Evolutionary conservation across 305 asterid species (phyloP).

Genomic region (Rubia tinctorum): DNA sequence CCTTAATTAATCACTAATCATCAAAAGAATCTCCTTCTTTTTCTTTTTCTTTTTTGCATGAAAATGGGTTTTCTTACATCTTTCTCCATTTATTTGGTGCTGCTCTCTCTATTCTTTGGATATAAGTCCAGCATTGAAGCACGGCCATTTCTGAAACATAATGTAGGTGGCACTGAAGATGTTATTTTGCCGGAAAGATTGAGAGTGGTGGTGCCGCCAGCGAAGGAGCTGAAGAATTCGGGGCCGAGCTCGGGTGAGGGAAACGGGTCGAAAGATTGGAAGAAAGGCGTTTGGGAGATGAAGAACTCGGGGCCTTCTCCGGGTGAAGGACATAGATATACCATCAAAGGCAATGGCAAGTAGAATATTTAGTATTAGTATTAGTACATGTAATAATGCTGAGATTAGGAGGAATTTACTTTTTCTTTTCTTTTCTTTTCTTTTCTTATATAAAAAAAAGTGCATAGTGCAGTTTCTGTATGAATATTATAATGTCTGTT

Average conservation of each 20-base stretch:
- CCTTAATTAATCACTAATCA: background rate
- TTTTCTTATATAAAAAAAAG: no score
- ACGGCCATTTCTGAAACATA: constrained; percentile 17
- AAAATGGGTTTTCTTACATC: constrained; percentile 3
- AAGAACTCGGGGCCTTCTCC: constrained; percentile 48
- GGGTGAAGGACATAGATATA: constrained; percentile 40
- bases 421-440: no score
- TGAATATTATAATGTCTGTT: no score
- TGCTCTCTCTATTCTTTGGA: constrained; percentile 3
- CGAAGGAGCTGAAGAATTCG: constrained; percentile 10
- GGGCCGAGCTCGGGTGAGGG: constrained; percentile 28
- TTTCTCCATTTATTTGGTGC: background rate
- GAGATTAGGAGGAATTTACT: background rate
- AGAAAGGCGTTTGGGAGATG: background rate
- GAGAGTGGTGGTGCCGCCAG: background rate
- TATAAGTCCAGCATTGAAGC: constrained; percentile 18
- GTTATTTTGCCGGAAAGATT: background rate
- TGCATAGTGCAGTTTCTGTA: no score
- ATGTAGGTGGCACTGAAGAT: background rate
- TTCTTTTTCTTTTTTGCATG: no score
- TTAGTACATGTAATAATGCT: background rate
- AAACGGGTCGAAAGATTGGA: constrained; percentile 1
- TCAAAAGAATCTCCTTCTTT: background rate
- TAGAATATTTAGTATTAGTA: constrained; percentile 1
- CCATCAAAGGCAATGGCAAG: constrained; percentile 3